Percentiles rank a stretch among this genome's conserved stretches.
phyloP scores from a whole-genome alignment of 768 basidiomycete genomes.

The Pseudohyphozyma bogoriensis region DNA sequence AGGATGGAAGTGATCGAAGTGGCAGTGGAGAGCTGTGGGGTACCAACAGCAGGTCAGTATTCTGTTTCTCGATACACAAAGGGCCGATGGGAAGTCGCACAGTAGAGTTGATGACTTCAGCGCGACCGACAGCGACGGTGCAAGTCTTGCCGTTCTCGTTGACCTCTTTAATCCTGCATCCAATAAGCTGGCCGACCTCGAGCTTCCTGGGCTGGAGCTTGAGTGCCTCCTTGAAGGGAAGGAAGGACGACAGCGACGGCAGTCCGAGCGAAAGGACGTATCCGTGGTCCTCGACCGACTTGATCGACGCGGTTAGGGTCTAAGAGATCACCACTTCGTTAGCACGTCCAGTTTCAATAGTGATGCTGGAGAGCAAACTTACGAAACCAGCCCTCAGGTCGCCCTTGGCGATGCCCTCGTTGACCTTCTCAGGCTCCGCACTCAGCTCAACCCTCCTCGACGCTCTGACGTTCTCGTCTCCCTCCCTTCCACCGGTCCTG shows the following conservation, averaged over 20 bases:
- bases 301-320: slow-evolving; percentile 66
- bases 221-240: slow-evolving; percentile 63
- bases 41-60: neutral
- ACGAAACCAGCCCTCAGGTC: slow-evolving; percentile 70
- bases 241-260: slow-evolving; percentile 66
- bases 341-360: neutral
- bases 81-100: slow-evolving; percentile 39
- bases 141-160: slow-evolving; percentile 71
- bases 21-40: slow-evolving; percentile 58
- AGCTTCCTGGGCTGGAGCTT: slow-evolving; percentile 42
- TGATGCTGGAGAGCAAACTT: slow-evolving; percentile 38
- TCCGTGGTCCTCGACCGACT: slow-evolving; percentile 86
- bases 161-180: slow-evolving; percentile 56
- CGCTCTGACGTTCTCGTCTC: slow-evolving; percentile 56
- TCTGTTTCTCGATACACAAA: too few relatives aligned
- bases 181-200: slow-evolving; percentile 56
- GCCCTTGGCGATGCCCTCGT: slow-evolving; percentile 62
- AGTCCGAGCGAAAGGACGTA: slow-evolving; percentile 81
- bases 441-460: slow-evolving; percentile 76
- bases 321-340: slow-evolving; percentile 35
- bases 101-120: slow-evolving; percentile 46
- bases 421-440: slow-evolving; percentile 72
- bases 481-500: slow-evolving; percentile 48
- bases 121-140: slow-evolving; percentile 52
- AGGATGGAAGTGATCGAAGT: slow-evolving; percentile 68